Evolutionary conservation across 495 filamentous ascomycete genomes (phyloP), one percentile per base, ranked within the genome.

Genomic region (Hypomontagnella submonticulosa): DNA sequence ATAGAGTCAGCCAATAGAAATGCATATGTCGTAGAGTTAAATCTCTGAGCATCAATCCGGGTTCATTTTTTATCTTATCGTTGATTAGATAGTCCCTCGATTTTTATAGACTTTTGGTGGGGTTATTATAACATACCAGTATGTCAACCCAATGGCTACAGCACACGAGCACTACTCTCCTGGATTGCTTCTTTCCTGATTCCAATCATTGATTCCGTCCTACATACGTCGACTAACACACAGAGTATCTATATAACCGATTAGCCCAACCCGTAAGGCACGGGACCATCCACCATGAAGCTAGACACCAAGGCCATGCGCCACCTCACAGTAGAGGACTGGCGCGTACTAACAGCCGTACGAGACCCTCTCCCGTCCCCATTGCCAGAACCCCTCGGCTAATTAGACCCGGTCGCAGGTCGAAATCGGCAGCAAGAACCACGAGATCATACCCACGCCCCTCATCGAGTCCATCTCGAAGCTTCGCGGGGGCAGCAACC

Each of bases 321-420:
- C 70, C 94, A 98, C 78, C 88, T 99, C 73, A 88, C 90, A 50
- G 72, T 82, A 12, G 96, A 98, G 77, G 95, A 98, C 83, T 99
- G 96, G 91, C 86, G 89, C 66, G 93, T 97, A 57, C 89, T 99
- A 54, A 89, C 92, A 71, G 96, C 91, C 62, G 95, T 97, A 85
- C 40, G 88, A 75, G 20, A 15, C 23, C 52, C 49, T 52, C 63
- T 67, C 41, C 65, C 74, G 63, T 69, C 71, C 73, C 50, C 7
- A 47, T 37, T 34, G 23, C 27, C 8, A 51, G 34, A 23, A 23
- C 23, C n/a, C 20, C 30, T 40, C 30, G 30, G 32, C 37, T 55
- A 52, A 63, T 50, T 37, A 50, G 38, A 16, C 37, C 20, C 40
- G 12, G 70, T 6, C 23, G 37, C 60, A 97, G 93, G 90, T 93